Evolutionary conservation across 208 protist species (phyloP), one percentile per base, ranked within the genome.

Genomic region (Trichomonas gallinae): DNA sequence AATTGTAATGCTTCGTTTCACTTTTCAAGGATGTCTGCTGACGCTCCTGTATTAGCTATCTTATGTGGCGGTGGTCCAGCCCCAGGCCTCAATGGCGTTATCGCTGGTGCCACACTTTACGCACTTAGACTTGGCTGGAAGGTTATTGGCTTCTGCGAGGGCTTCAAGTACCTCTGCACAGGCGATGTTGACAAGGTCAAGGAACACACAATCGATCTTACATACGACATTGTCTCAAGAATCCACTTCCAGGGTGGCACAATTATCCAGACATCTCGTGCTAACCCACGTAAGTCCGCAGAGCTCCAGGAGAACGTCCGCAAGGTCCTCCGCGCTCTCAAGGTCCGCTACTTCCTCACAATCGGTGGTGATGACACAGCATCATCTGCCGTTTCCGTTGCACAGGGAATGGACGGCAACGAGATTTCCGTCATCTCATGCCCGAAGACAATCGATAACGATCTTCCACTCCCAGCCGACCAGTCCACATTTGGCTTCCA

Each of bases 321-420:
- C 9, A 96, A 44, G 38, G 36, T 46, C 26, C 38, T 96, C 21
- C 44, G 46, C 21, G 46, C 34, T 34, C 46, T 63, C 38, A 46
- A 96, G 38, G 87, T 96, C 23, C 46, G 44, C 17, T 58, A 63
- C 26, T 96, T 96, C 21, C 40, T 96, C 11, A 96, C 87, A 96
- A 96, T 96, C 42, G 87, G 87, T 63, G 87, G 87, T 63, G 87
- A 63, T 10, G 87, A 96, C 26, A 96, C 87, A 96, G 21, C 44
- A 58, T 58, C 40, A 44, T 38, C 44, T 15, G 87, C 87, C 21
- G 21, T 96, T 36, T 96, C 87, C 13, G 38, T 96, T 46, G 40
- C 87, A 0, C 40, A 96, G 31, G 81, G 81, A 34, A 85, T 85
- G 81, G 81, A 85, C 36, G 81, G 81, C 0, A 85, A 85, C 15